Evolutionary conservation across 441 rosid genomes (phyloP).

Genomic region (Francoa sonchifolia): DNA sequence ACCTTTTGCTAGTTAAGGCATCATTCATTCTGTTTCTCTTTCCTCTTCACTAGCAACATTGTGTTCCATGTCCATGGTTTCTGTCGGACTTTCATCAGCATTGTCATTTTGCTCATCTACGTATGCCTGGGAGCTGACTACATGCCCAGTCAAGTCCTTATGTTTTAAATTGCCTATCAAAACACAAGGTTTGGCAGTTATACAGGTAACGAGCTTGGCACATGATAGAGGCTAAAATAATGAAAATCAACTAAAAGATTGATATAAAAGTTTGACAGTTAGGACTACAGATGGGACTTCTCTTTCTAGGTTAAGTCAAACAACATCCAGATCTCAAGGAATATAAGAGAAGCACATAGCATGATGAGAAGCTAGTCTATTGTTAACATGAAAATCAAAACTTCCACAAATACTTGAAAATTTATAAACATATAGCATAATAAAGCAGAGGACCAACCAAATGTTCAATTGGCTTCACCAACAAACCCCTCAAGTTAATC

Average conservation of each 20-base stretch:
- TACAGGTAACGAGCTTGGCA: not conserved
- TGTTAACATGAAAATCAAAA: too few species aligned
- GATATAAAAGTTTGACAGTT: too few species aligned
- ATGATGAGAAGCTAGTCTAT: too few species aligned
- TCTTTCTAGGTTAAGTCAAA: too few species aligned
- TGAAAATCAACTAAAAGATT: not conserved
- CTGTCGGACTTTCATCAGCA: conserved; percentile 27
- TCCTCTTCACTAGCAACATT: conserved; percentile 12
- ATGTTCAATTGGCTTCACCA: too few species aligned
- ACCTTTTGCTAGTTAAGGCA: not conserved
- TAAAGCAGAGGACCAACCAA: too few species aligned
- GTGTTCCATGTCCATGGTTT: conserved; percentile 17
- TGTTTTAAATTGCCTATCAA: conserved; percentile 69
- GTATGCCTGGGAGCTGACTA: conserved; percentile 76
- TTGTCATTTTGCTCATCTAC: conserved; percentile 25
- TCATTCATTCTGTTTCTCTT: conserved; percentile 14
- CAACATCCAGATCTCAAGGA: too few species aligned
- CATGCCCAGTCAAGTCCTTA: conserved; percentile 64
- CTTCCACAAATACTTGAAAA: too few species aligned
- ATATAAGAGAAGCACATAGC: too few species aligned
- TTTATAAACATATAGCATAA: too few species aligned
- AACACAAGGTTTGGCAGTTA: conserved; percentile 1
- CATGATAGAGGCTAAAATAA: not conserved
- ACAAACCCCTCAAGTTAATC: too few species aligned
- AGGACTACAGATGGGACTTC: too few species aligned